phyloP scores from a whole-genome alignment of 176 grass and related monocot genomes.

The Raddia distichophylla region DNA sequence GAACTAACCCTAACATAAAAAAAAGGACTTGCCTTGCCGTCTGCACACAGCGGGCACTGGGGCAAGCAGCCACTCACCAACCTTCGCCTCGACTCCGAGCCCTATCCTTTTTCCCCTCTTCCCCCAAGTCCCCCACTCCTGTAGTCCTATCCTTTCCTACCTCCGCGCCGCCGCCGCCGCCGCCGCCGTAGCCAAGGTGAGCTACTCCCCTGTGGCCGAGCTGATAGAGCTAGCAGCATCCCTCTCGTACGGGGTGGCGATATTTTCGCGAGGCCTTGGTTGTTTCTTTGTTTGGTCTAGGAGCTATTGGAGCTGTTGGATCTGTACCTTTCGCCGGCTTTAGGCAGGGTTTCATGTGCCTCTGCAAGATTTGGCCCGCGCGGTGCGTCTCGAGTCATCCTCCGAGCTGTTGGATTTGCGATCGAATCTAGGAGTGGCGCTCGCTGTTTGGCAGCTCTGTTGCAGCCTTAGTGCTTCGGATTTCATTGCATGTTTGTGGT shows the following conservation, averaged over 20 bases:
- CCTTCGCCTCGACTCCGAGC: constrained; percentile 9
- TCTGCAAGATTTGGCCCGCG: constrained; percentile 17
- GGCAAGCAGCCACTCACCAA: background rate
- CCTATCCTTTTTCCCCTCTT: constrained; percentile 37
- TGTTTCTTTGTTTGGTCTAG: constrained; percentile 11
- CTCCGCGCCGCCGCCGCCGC: constrained; percentile 14
- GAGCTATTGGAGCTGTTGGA: constrained; percentile 23
- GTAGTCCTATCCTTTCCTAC: background rate
- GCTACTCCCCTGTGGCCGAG: background rate
- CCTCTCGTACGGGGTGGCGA: constrained; percentile 7
- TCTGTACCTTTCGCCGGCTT: constrained; percentile 14
- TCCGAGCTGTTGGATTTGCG: background rate
- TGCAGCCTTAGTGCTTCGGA: background rate
- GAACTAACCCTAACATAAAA: constrained; percentile 58
- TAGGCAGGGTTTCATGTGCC: background rate
- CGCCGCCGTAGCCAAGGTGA: constrained; percentile 47
- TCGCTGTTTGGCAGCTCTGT: background rate
- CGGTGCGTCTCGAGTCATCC: background rate
- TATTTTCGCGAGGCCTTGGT: background rate
- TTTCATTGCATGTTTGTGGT: background rate
- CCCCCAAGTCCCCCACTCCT: constrained; percentile 20
- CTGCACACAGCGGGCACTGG: background rate
- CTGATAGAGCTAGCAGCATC: background rate
- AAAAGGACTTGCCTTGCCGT: background rate
- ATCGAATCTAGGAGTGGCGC: constrained; percentile 5